These are phyloP conservation scores for Solanum sejunctum DNA, from an alignment of 257 asterid genomes.

Conservation along the genomic window DNA sequence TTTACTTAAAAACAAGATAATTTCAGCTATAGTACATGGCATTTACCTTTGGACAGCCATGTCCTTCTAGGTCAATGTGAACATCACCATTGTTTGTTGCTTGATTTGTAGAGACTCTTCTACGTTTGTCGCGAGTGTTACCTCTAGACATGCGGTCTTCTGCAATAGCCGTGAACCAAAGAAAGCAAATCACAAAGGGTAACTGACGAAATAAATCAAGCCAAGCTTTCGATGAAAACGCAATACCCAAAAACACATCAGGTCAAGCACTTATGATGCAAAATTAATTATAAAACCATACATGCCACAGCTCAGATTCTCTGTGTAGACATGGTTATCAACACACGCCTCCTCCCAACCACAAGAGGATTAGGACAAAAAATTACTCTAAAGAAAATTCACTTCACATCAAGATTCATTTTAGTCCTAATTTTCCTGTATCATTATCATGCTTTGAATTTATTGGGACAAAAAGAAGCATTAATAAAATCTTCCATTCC, in stretches of 20 bases:
- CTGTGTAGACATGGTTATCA: neutral
- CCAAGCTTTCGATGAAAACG: neutral
- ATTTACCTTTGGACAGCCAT: too few species aligned
- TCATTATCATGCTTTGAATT: neutral
- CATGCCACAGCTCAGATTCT: neutral
- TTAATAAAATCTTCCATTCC: neutral
- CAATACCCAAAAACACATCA: neutral
- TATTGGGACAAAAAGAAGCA: neutral
- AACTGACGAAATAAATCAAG: neutral
- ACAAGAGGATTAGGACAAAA: neutral
- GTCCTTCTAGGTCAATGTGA: constrained; percentile 49
- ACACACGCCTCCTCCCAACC: neutral
- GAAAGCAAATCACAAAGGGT: neutral
- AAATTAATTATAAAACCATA: neutral
- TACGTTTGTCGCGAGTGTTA: constrained; percentile 29
- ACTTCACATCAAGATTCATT: neutral
- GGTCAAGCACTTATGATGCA: neutral
- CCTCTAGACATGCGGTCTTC: constrained; percentile 29
- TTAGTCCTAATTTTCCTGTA: neutral
- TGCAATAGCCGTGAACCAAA: constrained; percentile 11
- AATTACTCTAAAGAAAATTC: neutral
- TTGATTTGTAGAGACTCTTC: constrained; percentile 40
- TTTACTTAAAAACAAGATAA: neutral
- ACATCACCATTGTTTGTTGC: constrained; percentile 32
- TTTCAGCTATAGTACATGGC: too few species aligned